Conservation (phyloP, 1,139 yeast species). For the Debaryomyces udenii region DNA sequence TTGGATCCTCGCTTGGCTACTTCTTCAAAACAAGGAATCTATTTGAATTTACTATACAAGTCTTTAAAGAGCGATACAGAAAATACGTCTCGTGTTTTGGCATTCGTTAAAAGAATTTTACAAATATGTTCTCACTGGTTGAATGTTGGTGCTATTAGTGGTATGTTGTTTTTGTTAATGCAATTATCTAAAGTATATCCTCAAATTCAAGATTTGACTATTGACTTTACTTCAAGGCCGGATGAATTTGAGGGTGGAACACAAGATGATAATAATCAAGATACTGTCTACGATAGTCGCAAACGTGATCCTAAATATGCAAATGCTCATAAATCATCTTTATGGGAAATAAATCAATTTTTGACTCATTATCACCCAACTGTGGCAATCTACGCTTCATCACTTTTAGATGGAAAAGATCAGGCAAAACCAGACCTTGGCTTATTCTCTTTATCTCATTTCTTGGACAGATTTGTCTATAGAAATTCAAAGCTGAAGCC, state of each 20-base stretch:
- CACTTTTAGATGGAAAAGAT: constrained; percentile 49
- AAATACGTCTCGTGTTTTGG: constrained; percentile 68
- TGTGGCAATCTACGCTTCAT: constrained; percentile 75
- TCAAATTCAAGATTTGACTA: constrained; percentile 46
- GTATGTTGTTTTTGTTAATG: constrained; percentile 76
- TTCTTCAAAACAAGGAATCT: constrained; percentile 89
- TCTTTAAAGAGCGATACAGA: constrained; percentile 71
- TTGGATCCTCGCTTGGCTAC: constrained; percentile 80
- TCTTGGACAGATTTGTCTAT: constrained; percentile 93
- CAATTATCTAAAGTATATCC: constrained; percentile 55
- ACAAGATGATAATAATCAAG: constrained; percentile 19
- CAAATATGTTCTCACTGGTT: constrained; percentile 88
- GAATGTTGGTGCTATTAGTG: constrained; percentile 87
- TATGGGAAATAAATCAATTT: constrained; percentile 85
- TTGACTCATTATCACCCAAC: constrained; percentile 91
- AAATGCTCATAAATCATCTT: constrained; percentile 73
- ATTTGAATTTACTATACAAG: constrained; percentile 81
- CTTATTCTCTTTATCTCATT: constrained; percentile 82
- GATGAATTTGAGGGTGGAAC: constrained; percentile 20
- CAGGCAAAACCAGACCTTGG: constrained; percentile 82
- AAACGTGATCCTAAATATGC: constrained; percentile 92
- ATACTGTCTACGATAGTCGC: constrained; percentile 68
- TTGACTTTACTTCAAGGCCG: constrained; percentile 44
- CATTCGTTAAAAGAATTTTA: constrained; percentile 87
- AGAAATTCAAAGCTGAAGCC: constrained; percentile 85